Evolutionary conservation across 768 basidiomycete genomes (phyloP), one percentile per base, ranked within the genome.

Genomic region (Scleroderma citrinum): DNA sequence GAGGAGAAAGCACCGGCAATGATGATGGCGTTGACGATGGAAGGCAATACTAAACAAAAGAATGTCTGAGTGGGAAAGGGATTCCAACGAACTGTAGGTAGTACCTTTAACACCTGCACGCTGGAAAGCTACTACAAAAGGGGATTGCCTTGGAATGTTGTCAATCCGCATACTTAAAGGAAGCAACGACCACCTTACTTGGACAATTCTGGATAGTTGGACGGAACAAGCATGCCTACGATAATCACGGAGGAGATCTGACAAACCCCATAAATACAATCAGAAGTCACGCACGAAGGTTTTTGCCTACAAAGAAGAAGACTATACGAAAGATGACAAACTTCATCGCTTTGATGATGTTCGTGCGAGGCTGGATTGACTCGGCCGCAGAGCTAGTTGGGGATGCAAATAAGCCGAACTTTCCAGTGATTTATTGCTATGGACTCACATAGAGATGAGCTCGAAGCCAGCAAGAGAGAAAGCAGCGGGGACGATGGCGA

Each of bases 391-490:
- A 79, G 48, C 83, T 84, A 8, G 26, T 29, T 29, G 46, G 4
- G 14, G 21, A 55, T 14, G 50, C 38, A 41, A 61, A 41, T 44
- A 29, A 42, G 21, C 6, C 29, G 38, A 49, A 40, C 26, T 29
- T 5, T 8, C 26, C 26, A 58, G 30, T 63, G 1, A 19, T 66
- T 26, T 4, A 6, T n/a, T 13, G 71, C 60, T 7, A 58, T 56
- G 31, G 26, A 60, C 74, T 51, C 55, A 81, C 82, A 86, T 76
- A 23, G 81, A 80, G 34, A 89, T 81, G 36, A 86, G 67, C 59
- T 91, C 87, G 72, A 88, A 80, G 34, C 82, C 86, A 58, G 85
- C 80, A 71, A 82, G 85, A 5, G 87, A 87, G 74, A 87, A 92
- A 2, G 80, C 81, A 13, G 55, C 57, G 17, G 60, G 57, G 17